phyloP scores from a whole-genome alignment of 108 stramenopile species.

The Cyclotella baltica region DNA sequence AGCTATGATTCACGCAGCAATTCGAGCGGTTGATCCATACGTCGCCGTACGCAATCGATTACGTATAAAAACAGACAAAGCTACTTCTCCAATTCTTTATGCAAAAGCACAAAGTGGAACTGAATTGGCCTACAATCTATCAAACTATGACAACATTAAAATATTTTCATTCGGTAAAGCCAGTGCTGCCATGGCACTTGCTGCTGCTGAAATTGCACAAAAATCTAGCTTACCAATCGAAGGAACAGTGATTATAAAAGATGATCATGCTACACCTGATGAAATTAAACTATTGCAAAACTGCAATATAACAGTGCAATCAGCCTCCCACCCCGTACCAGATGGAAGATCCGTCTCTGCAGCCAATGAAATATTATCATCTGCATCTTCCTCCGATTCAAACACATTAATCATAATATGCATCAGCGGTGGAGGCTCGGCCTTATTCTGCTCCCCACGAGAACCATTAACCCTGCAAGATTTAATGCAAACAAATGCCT shows the following conservation, averaged over 20 bases:
- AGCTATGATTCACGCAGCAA: too few species aligned
- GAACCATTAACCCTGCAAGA: slow-evolving; percentile 68
- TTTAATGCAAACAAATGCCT: slow-evolving; percentile 63
- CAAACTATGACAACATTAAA: slow-evolving; percentile 69
- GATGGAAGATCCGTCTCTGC: slow-evolving; percentile 73
- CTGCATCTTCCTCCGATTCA: slow-evolving; percentile 46
- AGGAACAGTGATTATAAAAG: slow-evolving; percentile 86
- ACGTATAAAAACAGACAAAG: slow-evolving; percentile 44
- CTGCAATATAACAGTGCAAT: slow-evolving; percentile 54
- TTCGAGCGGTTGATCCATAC: slow-evolving; percentile 76
- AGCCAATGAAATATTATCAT: slow-evolving; percentile 62
- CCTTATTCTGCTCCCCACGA: slow-evolving; percentile 78
- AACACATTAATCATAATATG: slow-evolving; percentile 71
- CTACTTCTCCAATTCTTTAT: slow-evolving; percentile 2
- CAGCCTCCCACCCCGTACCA: slow-evolving; percentile 87
- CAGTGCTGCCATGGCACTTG: slow-evolving; percentile 82
- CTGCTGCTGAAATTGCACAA: slow-evolving; percentile 57
- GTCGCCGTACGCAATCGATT: slow-evolving; percentile 48
- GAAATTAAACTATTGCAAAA: slow-evolving; percentile 59
- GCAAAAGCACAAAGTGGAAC: slow-evolving; percentile 12
- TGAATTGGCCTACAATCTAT: slow-evolving; percentile 42
- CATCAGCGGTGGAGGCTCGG: slow-evolving; percentile 88
- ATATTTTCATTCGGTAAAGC: slow-evolving; percentile 86
- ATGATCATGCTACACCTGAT: slow-evolving; percentile 77
- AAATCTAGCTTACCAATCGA: slow-evolving; percentile 22